These are phyloP conservation scores for Davidsoniella virescens DNA, from an alignment of 2,329 filamentous ascomycete species.

Conservation along the genomic window DNA sequence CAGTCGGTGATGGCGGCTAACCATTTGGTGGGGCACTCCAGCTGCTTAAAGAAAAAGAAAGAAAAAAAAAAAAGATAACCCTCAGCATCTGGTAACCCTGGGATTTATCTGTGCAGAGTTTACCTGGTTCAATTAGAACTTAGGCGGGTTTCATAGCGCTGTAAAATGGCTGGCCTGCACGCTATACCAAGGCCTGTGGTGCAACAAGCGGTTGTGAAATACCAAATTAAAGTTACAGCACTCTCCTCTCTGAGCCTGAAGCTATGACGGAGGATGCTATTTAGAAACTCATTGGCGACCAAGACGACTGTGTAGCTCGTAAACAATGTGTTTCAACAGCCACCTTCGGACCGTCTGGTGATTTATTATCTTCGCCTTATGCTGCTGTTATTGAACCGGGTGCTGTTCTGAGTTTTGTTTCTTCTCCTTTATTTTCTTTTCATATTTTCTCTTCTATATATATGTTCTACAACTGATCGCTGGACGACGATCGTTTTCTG, in stretches of 20 bases:
- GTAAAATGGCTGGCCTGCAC: too few species aligned
- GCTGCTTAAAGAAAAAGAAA: not conserved
- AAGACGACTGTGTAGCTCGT: not conserved
- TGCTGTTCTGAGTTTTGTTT: not conserved
- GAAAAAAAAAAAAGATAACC: not conserved
- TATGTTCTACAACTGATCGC: too few species aligned
- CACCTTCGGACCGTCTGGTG: not conserved
- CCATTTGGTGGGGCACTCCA: constrained; percentile 8
- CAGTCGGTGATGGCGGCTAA: not conserved
- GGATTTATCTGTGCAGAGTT: too few species aligned
- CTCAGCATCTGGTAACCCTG: not conserved
- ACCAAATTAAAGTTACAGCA: too few species aligned
- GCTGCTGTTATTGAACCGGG: not conserved
- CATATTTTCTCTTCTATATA: not conserved
- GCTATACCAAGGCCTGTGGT: too few species aligned
- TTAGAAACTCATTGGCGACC: too few species aligned
- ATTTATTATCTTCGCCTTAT: not conserved
- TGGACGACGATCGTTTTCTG: constrained; percentile 1
- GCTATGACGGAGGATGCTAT: too few species aligned
- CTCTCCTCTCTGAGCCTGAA: too few species aligned
- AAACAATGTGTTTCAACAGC: constrained; percentile 4
- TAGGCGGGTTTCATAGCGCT: too few species aligned
- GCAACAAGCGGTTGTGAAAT: too few species aligned
- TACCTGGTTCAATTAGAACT: too few species aligned
- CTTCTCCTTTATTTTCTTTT: not conserved